phyloP scores from a whole-genome alignment of 2,329 filamentous ascomycete species.

The Xylariaceae sp. region DNA sequence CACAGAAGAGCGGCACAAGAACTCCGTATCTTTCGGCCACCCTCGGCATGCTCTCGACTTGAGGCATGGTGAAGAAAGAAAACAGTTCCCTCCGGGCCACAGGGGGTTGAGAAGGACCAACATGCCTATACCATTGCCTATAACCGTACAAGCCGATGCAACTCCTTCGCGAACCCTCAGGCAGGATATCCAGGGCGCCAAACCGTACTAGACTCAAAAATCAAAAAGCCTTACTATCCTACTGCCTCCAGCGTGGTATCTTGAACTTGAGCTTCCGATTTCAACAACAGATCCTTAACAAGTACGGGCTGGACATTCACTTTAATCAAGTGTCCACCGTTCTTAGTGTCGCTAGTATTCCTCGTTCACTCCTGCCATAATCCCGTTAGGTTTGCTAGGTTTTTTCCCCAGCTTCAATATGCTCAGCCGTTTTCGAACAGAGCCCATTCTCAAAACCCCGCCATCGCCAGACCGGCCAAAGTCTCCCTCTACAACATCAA shows the following conservation, averaged over 20 bases:
- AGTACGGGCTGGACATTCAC: not conserved
- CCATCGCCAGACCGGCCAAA: constrained; percentile 42
- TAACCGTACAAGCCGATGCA: constrained; percentile 17
- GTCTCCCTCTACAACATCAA: constrained; percentile 38
- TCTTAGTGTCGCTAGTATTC: constrained; percentile 48
- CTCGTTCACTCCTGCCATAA: constrained; percentile 62
- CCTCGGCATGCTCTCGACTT: not conserved
- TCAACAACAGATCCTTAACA: constrained; percentile 1
- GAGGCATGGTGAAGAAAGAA: no score
- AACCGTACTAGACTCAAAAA: constrained; percentile 11
- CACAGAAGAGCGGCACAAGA: constrained; percentile 13
- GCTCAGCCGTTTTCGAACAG: constrained; percentile 79
- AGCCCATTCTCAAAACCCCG: constrained; percentile 58
- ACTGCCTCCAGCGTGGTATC: no score
- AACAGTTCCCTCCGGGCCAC: constrained; percentile 9
- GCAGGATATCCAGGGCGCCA: constrained; percentile 24
- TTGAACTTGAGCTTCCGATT: constrained; percentile 5
- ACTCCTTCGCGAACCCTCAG: constrained; percentile 11
- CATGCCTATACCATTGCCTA: constrained; percentile 10
- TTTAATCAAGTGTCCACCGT: not conserved
- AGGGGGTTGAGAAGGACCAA: not conserved
- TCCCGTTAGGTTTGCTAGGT: constrained; percentile 59
- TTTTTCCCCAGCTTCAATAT: constrained; percentile 78
- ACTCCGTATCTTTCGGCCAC: constrained; percentile 10
- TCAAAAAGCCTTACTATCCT: constrained; percentile 24